Evolutionary conservation across 129 eudicot species (phyloP), one percentile per base, ranked within the genome.

Genomic region (Flaveria sonorensis): DNA sequence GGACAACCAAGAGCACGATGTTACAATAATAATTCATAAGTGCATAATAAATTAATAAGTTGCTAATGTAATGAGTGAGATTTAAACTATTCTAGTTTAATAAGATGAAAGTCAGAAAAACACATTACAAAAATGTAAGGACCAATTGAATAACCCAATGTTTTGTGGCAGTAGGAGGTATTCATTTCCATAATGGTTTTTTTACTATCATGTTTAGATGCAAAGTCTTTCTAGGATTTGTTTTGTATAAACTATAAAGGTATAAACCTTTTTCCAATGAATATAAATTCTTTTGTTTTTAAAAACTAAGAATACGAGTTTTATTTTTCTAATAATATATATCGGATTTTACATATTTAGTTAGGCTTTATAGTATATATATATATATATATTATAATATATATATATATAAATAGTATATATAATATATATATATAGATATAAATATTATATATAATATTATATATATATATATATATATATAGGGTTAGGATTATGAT

Each of bases 81-180:
- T 76, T 52, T 20, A 36, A 39, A 76, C 65, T 11, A 32, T 32
- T 28, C 50, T 47, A 30, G 45, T 64, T 52, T 23, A 50, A 20
- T 51, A 67, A 51, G 36, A 39, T 68, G 23, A 68, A 77, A 68
- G 81, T 67, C 75, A 77, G 60, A 68, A 66, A 48, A 52, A 36
- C 56, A 77, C 47, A 53, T 19, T 55, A 40, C 0, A 67, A 53
- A 67, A 77, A 53, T 40, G 12, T 4, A 6, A 36, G 10, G 56
- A 52, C 59, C 46, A 23, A 66, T 32, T 50, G 7, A 11, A 65
- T 51, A 65, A 65, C 18, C 36, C 36, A 26, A 16, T 67, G 53
- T 77, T 68, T 18, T 55, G 48, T 52, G 62, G 32, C 46, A 24
- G 73, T 76, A 12, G 55, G 73, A 20, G 39, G 64, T 21, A 75